Conservation (phyloP, 2,329 filamentous ascomycete genomes). For the Raffaelea ambrosiae region DNA sequence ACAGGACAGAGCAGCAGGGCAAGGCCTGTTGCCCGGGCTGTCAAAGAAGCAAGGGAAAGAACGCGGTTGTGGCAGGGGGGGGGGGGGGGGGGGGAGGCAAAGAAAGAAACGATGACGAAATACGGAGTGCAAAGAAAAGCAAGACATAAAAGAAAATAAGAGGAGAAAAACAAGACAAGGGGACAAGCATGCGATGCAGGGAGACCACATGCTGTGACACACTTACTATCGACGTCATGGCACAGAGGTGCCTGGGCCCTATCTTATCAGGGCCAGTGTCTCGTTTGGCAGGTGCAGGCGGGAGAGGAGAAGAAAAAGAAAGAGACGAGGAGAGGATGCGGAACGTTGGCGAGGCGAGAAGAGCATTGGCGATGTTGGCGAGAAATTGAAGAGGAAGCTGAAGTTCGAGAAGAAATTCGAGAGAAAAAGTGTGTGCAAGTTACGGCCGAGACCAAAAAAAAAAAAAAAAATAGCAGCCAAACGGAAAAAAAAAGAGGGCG, state of each 20-base stretch:
- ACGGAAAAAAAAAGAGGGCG: too few species aligned
- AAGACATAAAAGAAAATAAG: constrained; percentile 1
- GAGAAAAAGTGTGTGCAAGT: too few species aligned
- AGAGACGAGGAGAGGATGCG: not conserved
- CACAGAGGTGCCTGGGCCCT: constrained; percentile 8
- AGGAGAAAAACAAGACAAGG: constrained; percentile 2
- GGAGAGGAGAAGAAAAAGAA: constrained; percentile 1
- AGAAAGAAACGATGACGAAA: not conserved
- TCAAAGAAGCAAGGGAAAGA: too few species aligned
- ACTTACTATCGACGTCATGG: constrained; percentile 26
- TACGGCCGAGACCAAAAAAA: too few species aligned
- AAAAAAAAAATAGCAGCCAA: too few species aligned
- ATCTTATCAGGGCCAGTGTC: constrained; percentile 11
- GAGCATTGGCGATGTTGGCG: not conserved
- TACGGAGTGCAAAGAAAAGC: not conserved
- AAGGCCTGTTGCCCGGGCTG: too few species aligned
- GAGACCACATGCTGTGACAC: too few species aligned
- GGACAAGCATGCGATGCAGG: not conserved
- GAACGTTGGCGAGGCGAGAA: not conserved
- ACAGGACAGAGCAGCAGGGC: too few species aligned
- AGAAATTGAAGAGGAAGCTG: not conserved
- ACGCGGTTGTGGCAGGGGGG: too few species aligned
- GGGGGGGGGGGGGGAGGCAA: not conserved
- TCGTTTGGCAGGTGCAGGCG: constrained; percentile 1
- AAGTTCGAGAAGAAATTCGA: too few species aligned